phyloP scores from a whole-genome alignment of 2,329 filamentous ascomycete species.

The Chlorencoelia australis region DNA sequence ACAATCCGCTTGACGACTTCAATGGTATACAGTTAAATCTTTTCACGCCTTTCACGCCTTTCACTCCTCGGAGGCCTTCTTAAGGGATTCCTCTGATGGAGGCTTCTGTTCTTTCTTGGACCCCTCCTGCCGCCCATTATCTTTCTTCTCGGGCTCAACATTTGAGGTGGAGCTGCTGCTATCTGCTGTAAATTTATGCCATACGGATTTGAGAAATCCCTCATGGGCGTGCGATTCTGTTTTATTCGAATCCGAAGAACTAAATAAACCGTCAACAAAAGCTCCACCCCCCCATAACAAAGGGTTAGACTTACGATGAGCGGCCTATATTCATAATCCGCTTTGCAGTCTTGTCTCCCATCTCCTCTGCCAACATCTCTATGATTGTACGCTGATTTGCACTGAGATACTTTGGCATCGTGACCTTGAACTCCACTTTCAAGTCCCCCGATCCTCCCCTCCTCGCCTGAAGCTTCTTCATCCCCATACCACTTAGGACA shows the following conservation, averaged over 20 bases:
- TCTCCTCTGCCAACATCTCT: constrained; percentile 94
- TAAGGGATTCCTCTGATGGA: too few relatives aligned
- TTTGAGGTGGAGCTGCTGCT: not conserved
- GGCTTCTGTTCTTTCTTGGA: constrained; percentile 8
- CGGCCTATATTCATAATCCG: constrained; percentile 76
- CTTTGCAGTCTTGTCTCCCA: constrained; percentile 86
- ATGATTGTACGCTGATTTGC: constrained; percentile 86
- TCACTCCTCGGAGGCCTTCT: too few relatives aligned
- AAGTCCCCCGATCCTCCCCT: constrained; percentile 67
- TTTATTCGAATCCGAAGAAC: constrained; percentile 6
- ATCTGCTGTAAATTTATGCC: constrained; percentile 85
- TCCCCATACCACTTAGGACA: constrained; percentile 82
- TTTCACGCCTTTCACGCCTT: constrained; percentile 1
- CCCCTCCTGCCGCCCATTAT: constrained; percentile 3
- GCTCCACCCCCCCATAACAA: too few relatives aligned
- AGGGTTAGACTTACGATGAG: constrained; percentile 35
- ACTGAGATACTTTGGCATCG: constrained; percentile 89
- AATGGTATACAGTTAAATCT: constrained; percentile 3
- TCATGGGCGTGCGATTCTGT: constrained; percentile 60
- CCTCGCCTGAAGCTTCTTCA: constrained; percentile 71
- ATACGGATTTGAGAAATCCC: constrained; percentile 85
- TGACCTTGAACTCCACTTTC: constrained; percentile 86
- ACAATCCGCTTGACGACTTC: too few relatives aligned
- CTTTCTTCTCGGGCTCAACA: constrained; percentile 7
- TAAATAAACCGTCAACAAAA: too few relatives aligned